Evolutionary conservation across 129 eudicot genomes (phyloP).

Genomic region (Logfia minima): DNA sequence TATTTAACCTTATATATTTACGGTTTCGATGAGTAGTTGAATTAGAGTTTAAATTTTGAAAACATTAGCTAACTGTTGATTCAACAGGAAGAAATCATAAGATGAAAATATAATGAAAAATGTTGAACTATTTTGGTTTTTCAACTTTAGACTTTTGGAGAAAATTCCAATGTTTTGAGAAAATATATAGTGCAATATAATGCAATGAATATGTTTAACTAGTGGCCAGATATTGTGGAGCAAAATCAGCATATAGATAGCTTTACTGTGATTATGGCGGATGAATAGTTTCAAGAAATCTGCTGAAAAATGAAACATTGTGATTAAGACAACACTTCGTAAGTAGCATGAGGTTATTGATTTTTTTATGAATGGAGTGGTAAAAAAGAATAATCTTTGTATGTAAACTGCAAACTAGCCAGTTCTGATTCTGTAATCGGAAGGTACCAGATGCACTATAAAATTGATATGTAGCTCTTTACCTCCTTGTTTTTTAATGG

Average conservation of each 20-base stretch:
- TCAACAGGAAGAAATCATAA: background rate
- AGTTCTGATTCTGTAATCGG: background rate
- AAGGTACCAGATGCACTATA: slow-evolving; percentile 3
- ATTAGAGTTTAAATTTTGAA: background rate
- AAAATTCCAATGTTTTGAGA: background rate
- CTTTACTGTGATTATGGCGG: background rate
- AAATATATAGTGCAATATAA: slow-evolving; percentile 4
- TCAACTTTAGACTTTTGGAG: background rate
- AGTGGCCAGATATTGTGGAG: background rate
- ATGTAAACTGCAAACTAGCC: slow-evolving; percentile 6
- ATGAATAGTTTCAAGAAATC: background rate
- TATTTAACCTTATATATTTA: background rate
- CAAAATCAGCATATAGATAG: background rate
- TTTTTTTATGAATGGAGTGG: slow-evolving; percentile 5
- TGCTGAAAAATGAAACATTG: background rate
- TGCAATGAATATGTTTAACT: background rate
- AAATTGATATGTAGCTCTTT: background rate
- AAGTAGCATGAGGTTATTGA: background rate
- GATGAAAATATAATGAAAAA: background rate
- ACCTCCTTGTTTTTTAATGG: background rate
- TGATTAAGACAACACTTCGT: background rate
- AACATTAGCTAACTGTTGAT: background rate
- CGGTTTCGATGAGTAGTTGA: slow-evolving; percentile 2
- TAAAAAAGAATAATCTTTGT: background rate
- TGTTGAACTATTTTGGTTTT: background rate